Base-by-base conservation (phyloP, 805 yeast genomes). In the Candida boidinii region DNA sequence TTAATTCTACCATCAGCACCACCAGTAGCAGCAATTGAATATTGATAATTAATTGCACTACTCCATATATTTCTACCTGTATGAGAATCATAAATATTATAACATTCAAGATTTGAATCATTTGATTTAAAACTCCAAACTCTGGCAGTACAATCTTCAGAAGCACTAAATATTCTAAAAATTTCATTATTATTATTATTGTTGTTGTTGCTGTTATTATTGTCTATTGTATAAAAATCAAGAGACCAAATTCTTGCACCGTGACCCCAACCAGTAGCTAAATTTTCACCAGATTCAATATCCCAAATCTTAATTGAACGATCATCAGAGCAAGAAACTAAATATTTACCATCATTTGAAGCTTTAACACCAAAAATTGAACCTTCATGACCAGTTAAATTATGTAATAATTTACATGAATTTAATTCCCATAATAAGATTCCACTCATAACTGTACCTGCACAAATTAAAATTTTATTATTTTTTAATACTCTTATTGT, bases 231-330 rank as follows among this genome's bases (percentile, higher is more conserved):
- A 37, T 62, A 70, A 49, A 85, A 84, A 31, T 65, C 66, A 28
- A 90, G 60, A 27, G 72, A 70, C 98, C 98, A 92, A 26, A 92
- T 88, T 50, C 98, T 71, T 0, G 97, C 90, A 1, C 82, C 79
- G 51, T 92, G 98, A 11, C 97, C 98, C 96, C 96, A 92, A 1
- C 95, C 96, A 18, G 77, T 72, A 1, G 90, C 81, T 25, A 82
- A 44, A 22, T 76, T 56, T 9, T 57, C 45, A 1, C 94, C 90
- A 2, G 70, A 49, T 6, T 47, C 46, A 39, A 79, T 58, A 44
- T 74, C 74, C 79, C 87, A 87, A 5, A 90, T 51, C 36, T 77
- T 79, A 34, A 92, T 76, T 0, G 96, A 83, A 39, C 98, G 67
- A 51, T 90, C 98, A 54, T 92, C 97, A 0, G 97, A 90, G 52